These are phyloP conservation scores for Trypanosoma conorhini DNA, from an alignment of 208 protist species.

Conservation along the genomic window DNA sequence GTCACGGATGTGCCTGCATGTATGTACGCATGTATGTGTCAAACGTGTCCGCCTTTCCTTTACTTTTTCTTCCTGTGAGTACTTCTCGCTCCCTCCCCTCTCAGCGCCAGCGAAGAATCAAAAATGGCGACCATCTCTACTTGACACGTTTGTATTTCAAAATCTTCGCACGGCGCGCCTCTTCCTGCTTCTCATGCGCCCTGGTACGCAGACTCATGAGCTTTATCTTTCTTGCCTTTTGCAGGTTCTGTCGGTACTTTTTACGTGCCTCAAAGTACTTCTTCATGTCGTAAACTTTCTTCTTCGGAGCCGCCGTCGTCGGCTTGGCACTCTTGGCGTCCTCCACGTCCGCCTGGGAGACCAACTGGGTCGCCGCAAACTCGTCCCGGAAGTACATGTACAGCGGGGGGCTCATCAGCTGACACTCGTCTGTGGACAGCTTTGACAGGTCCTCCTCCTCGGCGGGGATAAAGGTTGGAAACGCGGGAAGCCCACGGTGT, in stretches of 20 bases:
- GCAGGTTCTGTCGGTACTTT: constrained; percentile 86
- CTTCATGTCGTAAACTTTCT: constrained; percentile 92
- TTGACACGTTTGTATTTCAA: constrained; percentile 88
- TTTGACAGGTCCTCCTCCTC: constrained; percentile 85
- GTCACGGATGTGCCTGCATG: background rate
- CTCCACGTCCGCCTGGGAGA: constrained; percentile 90
- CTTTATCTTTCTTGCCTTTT: constrained; percentile 86
- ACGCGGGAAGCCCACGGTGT: constrained; percentile 86
- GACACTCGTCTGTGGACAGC: constrained; percentile 89
- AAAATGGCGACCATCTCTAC: constrained; percentile 32
- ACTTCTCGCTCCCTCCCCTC: background rate
- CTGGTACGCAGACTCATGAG: constrained; percentile 82
- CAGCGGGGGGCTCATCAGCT: constrained; percentile 86
- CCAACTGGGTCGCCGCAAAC: constrained; percentile 75
- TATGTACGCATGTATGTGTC: background rate
- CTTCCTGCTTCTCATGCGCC: constrained; percentile 90
- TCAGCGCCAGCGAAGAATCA: background rate
- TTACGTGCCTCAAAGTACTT: constrained; percentile 87
- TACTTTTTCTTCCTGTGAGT: background rate
- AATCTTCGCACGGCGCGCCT: constrained; percentile 88
- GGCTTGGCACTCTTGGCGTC: constrained; percentile 90
- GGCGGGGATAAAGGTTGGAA: constrained; percentile 89
- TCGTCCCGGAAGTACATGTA: constrained; percentile 93
- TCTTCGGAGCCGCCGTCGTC: constrained; percentile 68
- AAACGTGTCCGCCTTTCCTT: background rate